Conservation (phyloP, 345 rosid species). For the Salix purpurea region DNA sequence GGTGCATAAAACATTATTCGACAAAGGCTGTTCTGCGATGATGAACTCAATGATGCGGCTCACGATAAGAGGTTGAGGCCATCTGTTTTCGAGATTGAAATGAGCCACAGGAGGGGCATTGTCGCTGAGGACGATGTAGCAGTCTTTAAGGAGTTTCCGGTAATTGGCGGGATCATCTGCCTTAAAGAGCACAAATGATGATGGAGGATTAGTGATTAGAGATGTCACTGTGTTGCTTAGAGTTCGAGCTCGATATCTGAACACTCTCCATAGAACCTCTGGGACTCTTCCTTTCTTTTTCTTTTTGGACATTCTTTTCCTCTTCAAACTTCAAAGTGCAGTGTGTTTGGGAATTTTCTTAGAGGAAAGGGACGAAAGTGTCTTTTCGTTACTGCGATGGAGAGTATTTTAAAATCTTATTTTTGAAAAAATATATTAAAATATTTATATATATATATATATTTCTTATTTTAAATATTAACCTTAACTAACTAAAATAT, state of each 20-base stretch:
- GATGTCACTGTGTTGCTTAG: constrained; percentile 40
- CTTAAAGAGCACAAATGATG: constrained; percentile 34
- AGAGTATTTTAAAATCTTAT: too few relatives aligned
- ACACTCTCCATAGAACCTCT: constrained; percentile 51
- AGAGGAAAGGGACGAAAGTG: background rate
- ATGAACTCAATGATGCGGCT: constrained; percentile 41
- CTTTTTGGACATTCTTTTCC: constrained; percentile 19
- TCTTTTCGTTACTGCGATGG: too few relatives aligned
- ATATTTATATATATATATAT: too few relatives aligned
- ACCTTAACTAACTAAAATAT: too few relatives aligned
- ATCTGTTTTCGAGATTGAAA: constrained; percentile 26
- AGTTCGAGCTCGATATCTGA: constrained; percentile 35
- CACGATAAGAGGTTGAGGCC: constrained; percentile 72
- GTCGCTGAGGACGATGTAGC: constrained; percentile 46
- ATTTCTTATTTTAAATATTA: too few relatives aligned
- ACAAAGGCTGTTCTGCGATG: constrained; percentile 8
- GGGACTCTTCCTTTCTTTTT: constrained; percentile 45
- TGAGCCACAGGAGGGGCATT: constrained; percentile 41
- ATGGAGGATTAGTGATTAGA: constrained; percentile 13
- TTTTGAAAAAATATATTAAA: too few relatives aligned
- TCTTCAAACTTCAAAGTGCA: background rate
- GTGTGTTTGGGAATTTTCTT: background rate
- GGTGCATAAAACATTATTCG: constrained; percentile 43
- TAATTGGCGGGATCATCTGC: constrained; percentile 54
- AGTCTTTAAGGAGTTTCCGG: constrained; percentile 43